Base-by-base conservation (phyloP, 179 eudicot genomes). In the Beta lomatogona region DNA sequence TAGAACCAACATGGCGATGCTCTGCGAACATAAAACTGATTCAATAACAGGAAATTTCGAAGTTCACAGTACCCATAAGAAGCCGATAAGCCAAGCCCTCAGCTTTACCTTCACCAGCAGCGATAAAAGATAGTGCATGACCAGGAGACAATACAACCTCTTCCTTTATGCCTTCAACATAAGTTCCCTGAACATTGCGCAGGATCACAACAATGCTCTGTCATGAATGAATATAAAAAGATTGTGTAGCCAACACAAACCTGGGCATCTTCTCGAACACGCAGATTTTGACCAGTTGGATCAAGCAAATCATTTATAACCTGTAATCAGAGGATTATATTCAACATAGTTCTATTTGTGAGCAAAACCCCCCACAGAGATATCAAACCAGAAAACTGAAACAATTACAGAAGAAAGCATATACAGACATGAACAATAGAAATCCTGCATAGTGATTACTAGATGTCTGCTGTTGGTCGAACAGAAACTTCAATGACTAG, bases 61-160 rank as follows among this genome's bases (percentile, higher is more conserved):
- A 8, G 54, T 44, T 50, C 68, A 80, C 18, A 60, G 44, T 14
- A 60, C 15, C 71, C 66, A 78, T 10, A 79, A 53, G 31, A 69
- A 48, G 79, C 25, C n/a, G 72, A 79, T 74, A 69, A 48, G 79
- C 25, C 25, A 75, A 79, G 77, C 44, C 68, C 44, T 69, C 14
- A 36, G 59, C 80, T 45, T 31, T 85, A 96, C 99, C 99, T 96
- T 96, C 99, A 53, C 99, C 99, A 64, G 99, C 90, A 81, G 99
- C 99, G 77, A 96, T 96, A 67, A 96, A 92, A 64, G 99, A 96
- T 80, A 96, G 95, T 28, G 95, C 98, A 86, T 96, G 99, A 60
- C 97, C 98, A 71, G 99, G 99, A 71, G 99, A 96, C 83, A 96
- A 86, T 87, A 96, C 99, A 82, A 96, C 99, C 88, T 96, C 99